phyloP scores from a whole-genome alignment of 306 rosid genomes.

The Fragaria ananassa region DNA sequence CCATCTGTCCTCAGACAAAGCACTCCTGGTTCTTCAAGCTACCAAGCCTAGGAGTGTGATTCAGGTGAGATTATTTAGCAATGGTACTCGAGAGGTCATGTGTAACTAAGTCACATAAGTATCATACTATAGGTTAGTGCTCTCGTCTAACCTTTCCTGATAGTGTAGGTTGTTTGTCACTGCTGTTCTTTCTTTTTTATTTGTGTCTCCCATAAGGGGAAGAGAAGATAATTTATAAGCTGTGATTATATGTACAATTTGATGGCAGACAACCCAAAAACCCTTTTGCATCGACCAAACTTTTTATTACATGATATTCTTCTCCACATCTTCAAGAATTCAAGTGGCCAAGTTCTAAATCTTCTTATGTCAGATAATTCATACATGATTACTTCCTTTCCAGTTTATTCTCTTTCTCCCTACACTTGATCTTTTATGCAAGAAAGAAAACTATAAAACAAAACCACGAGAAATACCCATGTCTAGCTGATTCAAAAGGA shows the following conservation, averaged over 20 bases:
- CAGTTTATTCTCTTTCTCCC: no score
- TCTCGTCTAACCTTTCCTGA: conserved; percentile 19
- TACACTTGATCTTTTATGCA: no score
- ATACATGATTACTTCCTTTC: no score
- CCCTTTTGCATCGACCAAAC: neutral
- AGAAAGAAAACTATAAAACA: no score
- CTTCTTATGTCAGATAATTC: no score
- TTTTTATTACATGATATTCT: neutral
- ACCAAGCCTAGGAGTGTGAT: conserved; percentile 18
- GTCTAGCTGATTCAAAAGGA: no score
- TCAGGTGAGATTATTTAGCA: conserved; percentile 28
- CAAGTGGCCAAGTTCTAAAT: no score
- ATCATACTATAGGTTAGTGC: conserved; percentile 21
- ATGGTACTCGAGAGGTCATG: conserved; percentile 58
- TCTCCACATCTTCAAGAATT: no score
- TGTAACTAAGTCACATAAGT: conserved; percentile 10
- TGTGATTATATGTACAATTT: conserved; percentile 14
- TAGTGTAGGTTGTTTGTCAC: conserved; percentile 26
- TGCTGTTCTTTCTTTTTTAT: conserved; percentile 12
- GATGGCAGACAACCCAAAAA: neutral
- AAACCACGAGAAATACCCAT: no score
- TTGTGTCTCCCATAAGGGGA: conserved; percentile 31
- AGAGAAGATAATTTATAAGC: conserved; percentile 27
- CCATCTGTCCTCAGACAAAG: conserved; percentile 43
- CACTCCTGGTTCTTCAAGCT: conserved; percentile 36